Evolutionary conservation across 2,329 filamentous ascomycete species (phyloP), one percentile per base, ranked within the genome.

Genomic region (Neophaeococcomyces aloes): DNA sequence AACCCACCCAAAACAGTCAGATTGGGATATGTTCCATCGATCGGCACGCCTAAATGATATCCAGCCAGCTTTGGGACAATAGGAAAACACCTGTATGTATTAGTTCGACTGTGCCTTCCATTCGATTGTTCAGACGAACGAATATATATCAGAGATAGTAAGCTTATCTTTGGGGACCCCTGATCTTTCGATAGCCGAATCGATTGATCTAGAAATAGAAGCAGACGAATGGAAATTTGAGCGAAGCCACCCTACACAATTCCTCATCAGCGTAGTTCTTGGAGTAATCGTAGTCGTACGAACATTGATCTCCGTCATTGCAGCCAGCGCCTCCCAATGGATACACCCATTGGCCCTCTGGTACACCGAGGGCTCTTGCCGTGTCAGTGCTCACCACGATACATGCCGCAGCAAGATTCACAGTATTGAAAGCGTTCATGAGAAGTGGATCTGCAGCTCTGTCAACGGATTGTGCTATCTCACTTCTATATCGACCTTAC

Each of bases 381-480:
- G 68, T 65, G 1, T 74, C 65, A 0, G 65, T 67, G 0, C 75
- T 75, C 0, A 79, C 83, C 3, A 83, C 46, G 11, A 83, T 65
- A 45, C 72, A 70, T 6, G 78, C 76, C 0, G 68, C 74, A 2
- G 78, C 72, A 11, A 83, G 62, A 47, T 83, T 83, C 29, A 83
- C 71, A 2, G 69, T 79, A 51, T 83, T 83, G 61, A 82, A 83
- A 0, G 79, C 79, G 53, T 83, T 83, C 79, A 83, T 82, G 7
- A 82, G 59, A 0, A 83, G 62, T 0, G 78, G 77, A 59, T 83
- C 78, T 82, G 37, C n/a, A n/a, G n/a, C n/a, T n/a, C n/a, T n/a
- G n/a, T n/a, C n/a, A n/a, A n/a, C n/a, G n/a, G n/a, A n/a, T n/a
- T n/a, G n/a, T n/a, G n/a, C n/a, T n/a, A n/a, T n/a, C n/a, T n/a